These are phyloP conservation scores for Cotoneaster glaucophyllus DNA, from an alignment of 306 rosid genomes.

Conservation along the genomic window DNA sequence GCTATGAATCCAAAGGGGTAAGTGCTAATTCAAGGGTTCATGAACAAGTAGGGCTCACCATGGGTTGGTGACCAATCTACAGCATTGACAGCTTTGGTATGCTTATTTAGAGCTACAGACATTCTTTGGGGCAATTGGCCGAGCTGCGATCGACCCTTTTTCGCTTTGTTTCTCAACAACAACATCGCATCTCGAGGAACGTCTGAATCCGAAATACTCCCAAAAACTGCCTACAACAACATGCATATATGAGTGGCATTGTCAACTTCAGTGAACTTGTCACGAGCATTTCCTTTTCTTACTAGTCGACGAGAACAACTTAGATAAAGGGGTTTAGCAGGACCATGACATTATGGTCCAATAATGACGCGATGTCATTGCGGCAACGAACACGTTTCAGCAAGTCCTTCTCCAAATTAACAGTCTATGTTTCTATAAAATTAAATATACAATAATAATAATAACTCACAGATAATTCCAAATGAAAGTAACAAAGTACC, in stretches of 20 bases:
- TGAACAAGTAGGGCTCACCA: conserved; percentile 32
- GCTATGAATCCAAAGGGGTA: background rate
- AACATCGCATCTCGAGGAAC: conserved; percentile 41
- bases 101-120: conserved; percentile 41
- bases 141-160: conserved; percentile 26
- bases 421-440: background rate
- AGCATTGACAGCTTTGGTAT: conserved; percentile 66
- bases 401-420: too few relatives aligned
- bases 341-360: too few relatives aligned
- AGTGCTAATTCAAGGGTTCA: background rate
- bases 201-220: conserved; percentile 52
- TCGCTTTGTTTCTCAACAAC: conserved; percentile 47
- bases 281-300: background rate
- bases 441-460: background rate
- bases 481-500: conserved; percentile 31
- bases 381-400: too few relatives aligned
- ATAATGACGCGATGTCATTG: too few relatives aligned
- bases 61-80: conserved; percentile 76
- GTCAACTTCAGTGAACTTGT: background rate
- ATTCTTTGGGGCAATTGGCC: conserved; percentile 36
- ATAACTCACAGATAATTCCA: background rate
- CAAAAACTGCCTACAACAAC: conserved; percentile 28
- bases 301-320: background rate
- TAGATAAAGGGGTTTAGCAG: too few relatives aligned
- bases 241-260: background rate